These are phyloP conservation scores for Terfezia boudieri DNA, from an alignment of 495 filamentous ascomycete species.

Conservation along the genomic window DNA sequence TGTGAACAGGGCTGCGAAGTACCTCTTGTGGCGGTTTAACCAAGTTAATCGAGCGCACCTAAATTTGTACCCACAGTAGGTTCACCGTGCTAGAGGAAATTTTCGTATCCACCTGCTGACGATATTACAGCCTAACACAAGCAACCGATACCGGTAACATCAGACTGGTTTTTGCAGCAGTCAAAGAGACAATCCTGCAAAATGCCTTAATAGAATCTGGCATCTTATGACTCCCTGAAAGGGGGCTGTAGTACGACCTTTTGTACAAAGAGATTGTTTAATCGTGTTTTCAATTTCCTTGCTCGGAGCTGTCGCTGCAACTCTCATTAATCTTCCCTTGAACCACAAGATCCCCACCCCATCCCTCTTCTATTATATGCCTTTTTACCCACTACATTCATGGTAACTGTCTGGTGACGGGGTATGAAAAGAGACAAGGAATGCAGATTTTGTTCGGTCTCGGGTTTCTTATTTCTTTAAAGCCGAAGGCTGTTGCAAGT, in stretches of 20 bases:
- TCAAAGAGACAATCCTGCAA: conserved; percentile 96
- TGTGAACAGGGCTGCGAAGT: conserved; percentile 93
- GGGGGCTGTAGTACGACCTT: background rate
- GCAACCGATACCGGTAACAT: conserved; percentile 97
- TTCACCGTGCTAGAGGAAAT: background rate
- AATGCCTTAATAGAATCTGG: conserved; percentile 96
- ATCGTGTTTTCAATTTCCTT: background rate
- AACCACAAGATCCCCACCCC: too few species aligned
- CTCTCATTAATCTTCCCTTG: background rate
- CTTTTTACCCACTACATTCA: too few species aligned
- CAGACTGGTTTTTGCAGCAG: conserved; percentile 87
- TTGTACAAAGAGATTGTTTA: conserved; percentile 13
- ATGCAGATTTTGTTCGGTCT: background rate
- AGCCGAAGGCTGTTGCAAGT: too few species aligned
- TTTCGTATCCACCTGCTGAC: conserved; percentile 19
- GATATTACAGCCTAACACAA: conserved; percentile 58
- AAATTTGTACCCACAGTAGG: conserved; percentile 94
- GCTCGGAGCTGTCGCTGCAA: background rate
- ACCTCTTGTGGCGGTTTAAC: conserved; percentile 93
- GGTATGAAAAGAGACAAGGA: background rate
- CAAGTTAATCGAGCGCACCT: conserved; percentile 93
- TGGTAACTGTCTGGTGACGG: too few species aligned
- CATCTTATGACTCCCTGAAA: conserved; percentile 43
- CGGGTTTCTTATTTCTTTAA: conserved; percentile 2
- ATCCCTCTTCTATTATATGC: too few species aligned